Evolutionary conservation across 257 asterid genomes (phyloP).

Genomic region (Jacaranda copaia): DNA sequence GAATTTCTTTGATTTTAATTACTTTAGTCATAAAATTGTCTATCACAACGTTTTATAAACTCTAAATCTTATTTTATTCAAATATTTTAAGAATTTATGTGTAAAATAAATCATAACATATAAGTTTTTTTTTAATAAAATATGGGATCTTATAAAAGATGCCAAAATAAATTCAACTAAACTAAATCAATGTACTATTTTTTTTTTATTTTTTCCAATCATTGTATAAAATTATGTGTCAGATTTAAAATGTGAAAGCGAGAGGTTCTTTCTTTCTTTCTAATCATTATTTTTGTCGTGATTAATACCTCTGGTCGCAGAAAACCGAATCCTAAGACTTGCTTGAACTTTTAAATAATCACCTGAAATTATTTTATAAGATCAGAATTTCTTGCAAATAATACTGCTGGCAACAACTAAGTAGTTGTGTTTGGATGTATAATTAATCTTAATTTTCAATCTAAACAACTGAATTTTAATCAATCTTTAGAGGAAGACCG

Average conservation of each 20-base stretch:
- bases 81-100: no score
- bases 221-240: neutral
- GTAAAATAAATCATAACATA: no score
- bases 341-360: no score
- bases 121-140: no score
- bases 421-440: conserved; percentile 15
- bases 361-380: neutral
- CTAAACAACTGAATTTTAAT: conserved; percentile 22
- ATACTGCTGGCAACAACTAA: conserved; percentile 41
- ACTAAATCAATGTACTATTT: neutral
- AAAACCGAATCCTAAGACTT: neutral
- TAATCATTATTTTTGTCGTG: neutral
- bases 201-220: neutral
- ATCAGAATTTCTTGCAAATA: conserved; percentile 6
- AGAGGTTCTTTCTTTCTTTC: neutral
- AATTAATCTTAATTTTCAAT: conserved; percentile 20
- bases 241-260: neutral
- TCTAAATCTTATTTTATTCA: no score
- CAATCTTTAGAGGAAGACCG: conserved; percentile 3
- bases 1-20: no score
- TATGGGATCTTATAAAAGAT: no score
- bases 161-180: no score
- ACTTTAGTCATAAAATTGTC: no score
- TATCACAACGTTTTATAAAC: no score
- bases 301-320: neutral